A percentile compares a stretch with the other conserved stretches of the same genome.
These are phyloP conservation scores for Penicillium salamii DNA, from an alignment of 495 filamentous ascomycete species.

Conservation along the genomic window DNA sequence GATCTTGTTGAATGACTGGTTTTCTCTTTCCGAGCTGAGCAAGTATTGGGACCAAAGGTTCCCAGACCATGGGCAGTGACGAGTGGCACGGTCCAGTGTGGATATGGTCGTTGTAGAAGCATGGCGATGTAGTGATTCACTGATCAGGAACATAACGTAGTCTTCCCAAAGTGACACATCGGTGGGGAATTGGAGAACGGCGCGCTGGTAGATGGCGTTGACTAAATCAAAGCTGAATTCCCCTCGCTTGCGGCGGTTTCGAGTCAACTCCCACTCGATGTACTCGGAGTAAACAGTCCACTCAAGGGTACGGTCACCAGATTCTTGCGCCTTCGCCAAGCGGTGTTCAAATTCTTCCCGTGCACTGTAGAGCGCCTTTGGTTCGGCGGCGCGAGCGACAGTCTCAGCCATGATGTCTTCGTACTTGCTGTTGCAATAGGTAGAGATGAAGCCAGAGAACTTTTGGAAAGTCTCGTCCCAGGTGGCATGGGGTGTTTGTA, in stretches of 20 bases:
- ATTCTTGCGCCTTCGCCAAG: constrained; percentile 56
- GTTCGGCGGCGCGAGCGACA: constrained; percentile 59
- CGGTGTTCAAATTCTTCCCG: constrained; percentile 72
- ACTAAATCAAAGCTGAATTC: constrained; percentile 59
- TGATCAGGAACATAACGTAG: constrained; percentile 69
- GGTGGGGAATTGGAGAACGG: constrained; percentile 62
- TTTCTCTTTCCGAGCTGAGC: constrained; percentile 72
- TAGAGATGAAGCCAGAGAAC: constrained; percentile 78
- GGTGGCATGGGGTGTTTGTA: constrained; percentile 74
- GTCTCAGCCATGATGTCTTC: constrained; percentile 76
- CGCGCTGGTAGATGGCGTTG: constrained; percentile 75
- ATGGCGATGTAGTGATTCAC: constrained; percentile 38
- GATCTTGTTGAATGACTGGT: constrained; percentile 71
- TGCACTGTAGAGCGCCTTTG: constrained; percentile 64
- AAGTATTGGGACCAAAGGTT: constrained; percentile 87
- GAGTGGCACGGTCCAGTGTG: constrained; percentile 71
- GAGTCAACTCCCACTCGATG: constrained; percentile 75
- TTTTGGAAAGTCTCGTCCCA: constrained; percentile 83
- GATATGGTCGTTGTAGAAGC: constrained; percentile 39
- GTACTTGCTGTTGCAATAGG: constrained; percentile 70
- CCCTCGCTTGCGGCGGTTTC: constrained; percentile 47
- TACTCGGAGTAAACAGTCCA: constrained; percentile 68
- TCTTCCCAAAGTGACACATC: constrained; percentile 77
- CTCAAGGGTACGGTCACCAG: constrained; percentile 55
- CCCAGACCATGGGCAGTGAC: constrained; percentile 91